phyloP scores from a whole-genome alignment of 2,329 filamentous ascomycete genomes.

The Alternaria burnsii region DNA sequence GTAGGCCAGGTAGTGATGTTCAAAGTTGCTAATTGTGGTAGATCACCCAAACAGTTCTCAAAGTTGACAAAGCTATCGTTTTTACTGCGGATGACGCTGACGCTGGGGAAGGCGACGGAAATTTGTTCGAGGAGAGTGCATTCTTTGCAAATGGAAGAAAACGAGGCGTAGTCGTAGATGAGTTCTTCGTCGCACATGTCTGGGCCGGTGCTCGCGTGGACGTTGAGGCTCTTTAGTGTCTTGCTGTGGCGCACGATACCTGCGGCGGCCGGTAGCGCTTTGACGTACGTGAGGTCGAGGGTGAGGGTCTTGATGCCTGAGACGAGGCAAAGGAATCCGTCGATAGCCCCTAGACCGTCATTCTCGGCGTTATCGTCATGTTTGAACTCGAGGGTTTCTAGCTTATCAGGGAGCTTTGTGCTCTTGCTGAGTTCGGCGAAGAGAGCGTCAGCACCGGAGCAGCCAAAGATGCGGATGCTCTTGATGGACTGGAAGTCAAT shows the following conservation, averaged over 20 bases:
- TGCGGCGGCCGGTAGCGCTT: constrained; percentile 52
- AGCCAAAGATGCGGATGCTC: constrained; percentile 55
- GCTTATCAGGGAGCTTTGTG: constrained; percentile 53
- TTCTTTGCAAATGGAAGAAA: constrained; percentile 57
- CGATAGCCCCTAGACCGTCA: constrained; percentile 57
- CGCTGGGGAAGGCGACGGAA: constrained; percentile 57
- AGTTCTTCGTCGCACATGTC: constrained; percentile 54
- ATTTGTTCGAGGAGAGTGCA: constrained; percentile 56
- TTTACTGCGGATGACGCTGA: constrained; percentile 54
- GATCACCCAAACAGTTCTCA: constrained; percentile 51
- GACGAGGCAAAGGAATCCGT: constrained; percentile 58
- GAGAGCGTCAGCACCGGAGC: constrained; percentile 57
- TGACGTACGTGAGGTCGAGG: constrained; percentile 55
- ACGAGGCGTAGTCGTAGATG: constrained; percentile 55
- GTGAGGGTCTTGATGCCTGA: constrained; percentile 56
- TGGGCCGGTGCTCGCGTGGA: constrained; percentile 52
- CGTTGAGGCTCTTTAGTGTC: constrained; percentile 55
- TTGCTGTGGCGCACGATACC: constrained; percentile 57
- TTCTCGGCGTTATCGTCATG: constrained; percentile 59
- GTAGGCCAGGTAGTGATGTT: constrained; percentile 61
- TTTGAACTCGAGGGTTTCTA: constrained; percentile 58
- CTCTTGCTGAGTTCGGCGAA: constrained; percentile 59
- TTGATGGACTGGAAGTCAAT: constrained; percentile 57
- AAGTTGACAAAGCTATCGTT: constrained; percentile 55
- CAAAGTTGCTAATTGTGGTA: constrained; percentile 55